Conservation (phyloP, 73 alveolate genomes). For the Paraurostyla sp. region DNA sequence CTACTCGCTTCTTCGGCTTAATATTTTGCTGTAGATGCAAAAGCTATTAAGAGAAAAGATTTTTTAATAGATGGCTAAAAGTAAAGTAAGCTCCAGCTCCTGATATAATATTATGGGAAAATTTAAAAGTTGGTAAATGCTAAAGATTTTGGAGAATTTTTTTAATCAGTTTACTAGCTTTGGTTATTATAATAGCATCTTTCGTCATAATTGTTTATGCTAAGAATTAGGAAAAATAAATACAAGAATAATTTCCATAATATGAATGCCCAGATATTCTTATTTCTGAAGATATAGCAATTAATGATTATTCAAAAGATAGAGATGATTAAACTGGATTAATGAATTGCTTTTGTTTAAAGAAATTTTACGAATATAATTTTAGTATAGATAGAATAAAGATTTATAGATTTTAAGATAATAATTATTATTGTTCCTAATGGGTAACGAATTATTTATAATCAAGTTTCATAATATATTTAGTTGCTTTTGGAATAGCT, state of each 20-base stretch:
- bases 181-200: background rate
- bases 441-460: slow-evolving; percentile 63
- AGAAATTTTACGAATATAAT: background rate
- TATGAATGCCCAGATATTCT: slow-evolving; percentile 26
- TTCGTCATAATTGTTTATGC: background rate
- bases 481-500: slow-evolving; percentile 59
- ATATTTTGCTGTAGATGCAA: slow-evolving; percentile 24
- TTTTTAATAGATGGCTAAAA: slow-evolving; percentile 58
- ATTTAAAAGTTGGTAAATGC: slow-evolving; percentile 20
- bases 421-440: slow-evolving; percentile 21
- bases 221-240: background rate
- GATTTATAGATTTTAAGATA: background rate
- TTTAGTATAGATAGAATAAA: background rate
- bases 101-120: slow-evolving; percentile 38
- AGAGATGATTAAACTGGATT: background rate
- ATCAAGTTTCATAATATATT: slow-evolving; percentile 42
- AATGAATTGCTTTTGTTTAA: slow-evolving; percentile 39
- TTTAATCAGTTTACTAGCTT: background rate
- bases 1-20: slow-evolving; percentile 22
- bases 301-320: background rate
- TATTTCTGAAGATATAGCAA: background rate
- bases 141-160: slow-evolving; percentile 23
- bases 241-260: background rate
- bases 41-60: background rate
- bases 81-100: slow-evolving; percentile 38